Conservation (phyloP, 1,284 basidiomycete genomes). For the Hypsizygus ulmarius region DNA sequence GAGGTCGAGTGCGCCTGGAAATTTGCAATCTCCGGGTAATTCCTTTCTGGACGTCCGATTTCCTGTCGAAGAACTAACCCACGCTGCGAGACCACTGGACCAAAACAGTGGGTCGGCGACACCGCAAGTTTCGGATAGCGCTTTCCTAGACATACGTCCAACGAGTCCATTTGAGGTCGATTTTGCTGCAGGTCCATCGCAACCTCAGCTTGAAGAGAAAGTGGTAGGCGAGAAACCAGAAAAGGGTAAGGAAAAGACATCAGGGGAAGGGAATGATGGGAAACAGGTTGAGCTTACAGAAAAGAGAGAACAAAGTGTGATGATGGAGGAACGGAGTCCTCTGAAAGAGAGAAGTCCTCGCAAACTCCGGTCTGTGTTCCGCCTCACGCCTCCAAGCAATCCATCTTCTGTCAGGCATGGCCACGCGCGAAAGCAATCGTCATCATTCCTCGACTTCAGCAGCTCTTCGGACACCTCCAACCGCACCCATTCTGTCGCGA, state of each 20-base stretch:
- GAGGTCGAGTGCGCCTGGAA: too few species aligned
- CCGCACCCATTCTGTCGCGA: slow-evolving; percentile 33
- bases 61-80: slow-evolving; percentile 6
- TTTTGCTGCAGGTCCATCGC: slow-evolving; percentile 25
- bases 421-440: slow-evolving; percentile 23
- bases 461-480: slow-evolving; percentile 46
- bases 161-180: slow-evolving; percentile 47
- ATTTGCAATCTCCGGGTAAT: slow-evolving; percentile 4
- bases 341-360: slow-evolving; percentile 2
- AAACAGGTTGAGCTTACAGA: neutral
- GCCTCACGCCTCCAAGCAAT: slow-evolving; percentile 25
- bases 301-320: too few species aligned
- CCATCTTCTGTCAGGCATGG: slow-evolving; percentile 6
- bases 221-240: too few species aligned
- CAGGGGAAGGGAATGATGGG: slow-evolving; percentile 1
- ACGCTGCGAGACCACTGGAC: slow-evolving; percentile 1
- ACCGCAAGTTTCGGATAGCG: slow-evolving; percentile 9
- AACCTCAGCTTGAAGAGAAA: too few species aligned
- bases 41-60: slow-evolving; percentile 18
- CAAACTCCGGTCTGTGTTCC: slow-evolving; percentile 20
- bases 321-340: neutral
- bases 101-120: slow-evolving; percentile 14
- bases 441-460: slow-evolving; percentile 61
- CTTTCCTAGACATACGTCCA: slow-evolving; percentile 33
- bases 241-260: neutral